Conservation (phyloP, 148 eudicot genomes). For the Mesembryanthemum crystallinum region DNA sequence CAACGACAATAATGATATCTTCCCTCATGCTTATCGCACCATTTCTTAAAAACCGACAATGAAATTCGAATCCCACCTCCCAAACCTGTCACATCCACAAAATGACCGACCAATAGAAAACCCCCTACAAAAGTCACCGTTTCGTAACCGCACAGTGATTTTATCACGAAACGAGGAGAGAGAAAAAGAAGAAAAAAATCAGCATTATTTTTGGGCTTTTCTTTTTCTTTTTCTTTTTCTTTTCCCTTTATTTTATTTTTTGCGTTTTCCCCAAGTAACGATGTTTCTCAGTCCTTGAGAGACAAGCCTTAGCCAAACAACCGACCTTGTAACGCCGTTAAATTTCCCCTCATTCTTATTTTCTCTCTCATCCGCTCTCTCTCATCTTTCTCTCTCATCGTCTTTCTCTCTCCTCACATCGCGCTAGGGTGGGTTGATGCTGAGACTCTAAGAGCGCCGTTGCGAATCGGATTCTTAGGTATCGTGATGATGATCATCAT, state of each 20-base stretch:
- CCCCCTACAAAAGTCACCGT: not conserved
- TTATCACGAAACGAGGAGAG: not conserved
- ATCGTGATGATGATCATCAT: no score
- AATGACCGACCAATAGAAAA: not conserved
- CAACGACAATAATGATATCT: no score
- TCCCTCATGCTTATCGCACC: no score
- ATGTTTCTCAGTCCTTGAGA: no score
- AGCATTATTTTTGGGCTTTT: no score
- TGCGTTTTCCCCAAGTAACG: constrained; percentile 31
- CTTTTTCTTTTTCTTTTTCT: not conserved
- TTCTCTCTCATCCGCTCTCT: not conserved
- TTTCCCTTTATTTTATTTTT: not conserved
- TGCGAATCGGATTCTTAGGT: no score
- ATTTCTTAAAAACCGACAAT: no score
- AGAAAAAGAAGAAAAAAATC: no score
- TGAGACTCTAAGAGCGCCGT: not conserved
- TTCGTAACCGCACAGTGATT: not conserved
- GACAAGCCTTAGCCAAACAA: no score
- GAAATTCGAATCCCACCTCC: not conserved
- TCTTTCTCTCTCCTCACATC: not conserved
- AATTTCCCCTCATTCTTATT: not conserved
- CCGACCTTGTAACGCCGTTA: constrained; percentile 25
- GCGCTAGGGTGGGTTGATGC: not conserved
- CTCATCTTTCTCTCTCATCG: not conserved
- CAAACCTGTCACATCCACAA: not conserved